These are phyloP conservation scores for Leucogyrophana mollusca DNA, from an alignment of 768 basidiomycete genomes.

Conservation along the genomic window DNA sequence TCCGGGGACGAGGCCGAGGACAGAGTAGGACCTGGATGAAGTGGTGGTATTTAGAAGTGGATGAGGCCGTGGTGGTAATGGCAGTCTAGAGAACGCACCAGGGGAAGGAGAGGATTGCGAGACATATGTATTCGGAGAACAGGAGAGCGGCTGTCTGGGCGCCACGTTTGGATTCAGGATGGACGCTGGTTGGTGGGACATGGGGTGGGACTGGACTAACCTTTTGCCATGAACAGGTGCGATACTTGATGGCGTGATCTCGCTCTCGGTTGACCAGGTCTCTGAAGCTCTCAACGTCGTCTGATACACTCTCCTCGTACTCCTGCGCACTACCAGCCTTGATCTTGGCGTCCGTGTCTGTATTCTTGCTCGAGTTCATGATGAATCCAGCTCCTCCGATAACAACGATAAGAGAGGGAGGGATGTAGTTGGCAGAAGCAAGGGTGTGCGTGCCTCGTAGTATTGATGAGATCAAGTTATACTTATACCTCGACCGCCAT, in stretches of 20 bases:
- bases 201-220: constrained; percentile 18
- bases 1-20: constrained; percentile 43
- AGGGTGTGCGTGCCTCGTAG: too few relatives aligned
- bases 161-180: neutral
- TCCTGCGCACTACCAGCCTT: neutral
- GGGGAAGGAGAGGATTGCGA: constrained; percentile 40
- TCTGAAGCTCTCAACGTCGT: neutral
- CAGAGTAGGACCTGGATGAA: constrained; percentile 42
- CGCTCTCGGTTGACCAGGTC: constrained; percentile 16
- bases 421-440: too few relatives aligned
- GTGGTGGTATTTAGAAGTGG: too few relatives aligned
- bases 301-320: neutral
- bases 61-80: constrained; percentile 41
- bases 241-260: constrained; percentile 34
- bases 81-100: constrained; percentile 36
- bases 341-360: too few relatives aligned
- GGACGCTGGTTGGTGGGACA: neutral
- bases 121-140: constrained; percentile 48
- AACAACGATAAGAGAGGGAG: too few relatives aligned
- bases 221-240: constrained; percentile 50
- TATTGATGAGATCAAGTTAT: too few relatives aligned
- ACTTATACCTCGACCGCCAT: too few relatives aligned
- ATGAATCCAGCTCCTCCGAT: too few relatives aligned
- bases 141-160: constrained; percentile 40
- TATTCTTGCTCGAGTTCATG: too few relatives aligned